These are phyloP conservation scores for Striga asiatica DNA, from an alignment of 257 asterid species.

Conservation along the genomic window DNA sequence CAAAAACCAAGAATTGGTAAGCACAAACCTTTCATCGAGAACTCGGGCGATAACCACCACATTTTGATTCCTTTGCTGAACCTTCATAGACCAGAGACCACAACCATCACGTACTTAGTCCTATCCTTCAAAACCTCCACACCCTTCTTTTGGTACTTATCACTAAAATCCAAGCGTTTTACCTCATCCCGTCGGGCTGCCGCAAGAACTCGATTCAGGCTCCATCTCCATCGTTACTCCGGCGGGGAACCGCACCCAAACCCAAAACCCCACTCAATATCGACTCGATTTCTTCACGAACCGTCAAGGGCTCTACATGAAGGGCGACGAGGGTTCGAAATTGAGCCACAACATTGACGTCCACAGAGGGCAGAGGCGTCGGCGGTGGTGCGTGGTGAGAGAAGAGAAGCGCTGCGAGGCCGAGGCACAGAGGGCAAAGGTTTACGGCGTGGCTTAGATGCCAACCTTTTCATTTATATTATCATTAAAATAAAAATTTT, in stretches of 20 bases:
- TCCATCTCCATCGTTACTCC: neutral
- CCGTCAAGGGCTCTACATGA: constrained; percentile 38
- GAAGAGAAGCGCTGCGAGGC: too few relatives aligned
- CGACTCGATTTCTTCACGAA: constrained; percentile 18
- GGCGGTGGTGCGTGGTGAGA: too few relatives aligned
- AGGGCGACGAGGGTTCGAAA: constrained; percentile 35
- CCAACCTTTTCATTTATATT: too few relatives aligned
- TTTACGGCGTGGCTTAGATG: too few relatives aligned
- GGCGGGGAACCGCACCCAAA: too few relatives aligned
- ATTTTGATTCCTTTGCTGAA: constrained; percentile 93
- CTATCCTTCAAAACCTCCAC: constrained; percentile 48
- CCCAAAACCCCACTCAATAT: constrained; percentile 22
- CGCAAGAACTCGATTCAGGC: constrained; percentile 48
- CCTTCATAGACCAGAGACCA: constrained; percentile 89
- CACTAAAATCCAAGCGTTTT: constrained; percentile 67
- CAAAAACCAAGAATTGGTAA: constrained; percentile 14
- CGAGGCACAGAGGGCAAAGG: too few relatives aligned
- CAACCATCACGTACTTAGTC: constrained; percentile 65
- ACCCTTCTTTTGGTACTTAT: constrained; percentile 33
- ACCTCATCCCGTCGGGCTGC: constrained; percentile 88
- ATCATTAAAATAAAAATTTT: too few relatives aligned
- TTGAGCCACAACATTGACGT: constrained; percentile 34
- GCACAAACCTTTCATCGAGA: constrained; percentile 76
- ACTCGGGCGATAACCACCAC: constrained; percentile 88
- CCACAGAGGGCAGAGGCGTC: constrained; percentile 26